Conservation (phyloP, 495 filamentous ascomycete species). For the Clavariopsis aquatica region DNA sequence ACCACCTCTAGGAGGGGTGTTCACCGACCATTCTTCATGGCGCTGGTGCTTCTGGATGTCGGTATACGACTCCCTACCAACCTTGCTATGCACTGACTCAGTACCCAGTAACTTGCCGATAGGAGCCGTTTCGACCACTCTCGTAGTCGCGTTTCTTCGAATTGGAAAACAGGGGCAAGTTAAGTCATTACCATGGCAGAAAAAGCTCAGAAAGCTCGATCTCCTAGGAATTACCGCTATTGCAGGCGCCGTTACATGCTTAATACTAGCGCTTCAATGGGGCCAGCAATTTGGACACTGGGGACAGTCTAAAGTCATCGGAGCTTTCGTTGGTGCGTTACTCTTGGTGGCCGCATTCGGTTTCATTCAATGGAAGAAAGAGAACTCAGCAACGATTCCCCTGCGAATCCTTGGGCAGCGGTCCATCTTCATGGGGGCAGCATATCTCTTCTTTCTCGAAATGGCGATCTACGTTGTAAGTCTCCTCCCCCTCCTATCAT, state of each 20-base stretch:
- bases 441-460: conserved; percentile 37
- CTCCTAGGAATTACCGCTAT: conserved; percentile 3
- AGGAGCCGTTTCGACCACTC: conserved; percentile 60
- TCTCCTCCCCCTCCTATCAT: not conserved
- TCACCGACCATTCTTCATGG: conserved; percentile 57
- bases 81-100: too few relatives aligned
- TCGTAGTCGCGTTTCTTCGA: conserved; percentile 53
- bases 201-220: conserved; percentile 13
- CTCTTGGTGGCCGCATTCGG: conserved; percentile 21
- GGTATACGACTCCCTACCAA: not conserved
- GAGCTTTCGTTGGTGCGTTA: conserved; percentile 28
- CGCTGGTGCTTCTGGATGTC: conserved; percentile 62
- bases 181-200: conserved; percentile 26
- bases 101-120: conserved; percentile 53
- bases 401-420: conserved; percentile 30
- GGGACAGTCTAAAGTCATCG: conserved; percentile 10
- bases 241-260: not conserved
- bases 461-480: conserved; percentile 37
- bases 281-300: conserved; percentile 11
- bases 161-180: not conserved
- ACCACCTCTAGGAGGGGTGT: conserved; percentile 43
- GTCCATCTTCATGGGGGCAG: conserved; percentile 28
- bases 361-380: conserved; percentile 15
- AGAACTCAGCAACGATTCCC: conserved; percentile 28
- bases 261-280: conserved; percentile 30